Base-by-base conservation (phyloP, 352 stramenopile species). In the Sclerospora graminicola region DNA sequence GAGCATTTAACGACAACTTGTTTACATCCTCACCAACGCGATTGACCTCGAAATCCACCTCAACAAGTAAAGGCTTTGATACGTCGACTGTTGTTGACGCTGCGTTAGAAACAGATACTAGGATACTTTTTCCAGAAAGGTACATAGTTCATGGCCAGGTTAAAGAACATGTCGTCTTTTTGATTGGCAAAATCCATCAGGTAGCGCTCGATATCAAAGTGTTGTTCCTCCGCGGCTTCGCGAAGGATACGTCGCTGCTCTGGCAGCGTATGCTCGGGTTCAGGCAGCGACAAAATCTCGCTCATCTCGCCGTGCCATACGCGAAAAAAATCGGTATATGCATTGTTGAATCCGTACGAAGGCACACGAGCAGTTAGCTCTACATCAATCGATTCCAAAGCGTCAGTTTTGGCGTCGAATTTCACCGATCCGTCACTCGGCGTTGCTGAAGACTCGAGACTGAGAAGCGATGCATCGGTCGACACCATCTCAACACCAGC, bases 171-270 rank as follows among this genome's bases (percentile, higher is more conserved):
- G 62, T 99, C 95, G 27, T 98, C 89, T 14, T 69, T 41, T 18
- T 77, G 69, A 33, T 96, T 79, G 19, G 88, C 58, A 36, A 94
- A 91, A 67, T 99, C 96, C 42, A 89, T 77, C 13, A 98, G 66
- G 51, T 98, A 99, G 21, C 95, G 82, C 52, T 98, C 95, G 7
- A 83, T 39, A 62, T 98, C 83, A 67, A 99, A 99, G 30, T 96
- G 83, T 26, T 77, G 45, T 38, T 97, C 69, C 63, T 99, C 96
- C 2, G 73, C 75, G 5, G 70, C 46, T 31, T 94, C 59, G 15
- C 92, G 81, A 40, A 94, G 47, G n/a, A 62, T 47, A 8, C 68
- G 48, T 31, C 90, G 83, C 34, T 92, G 60, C n/a, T 69, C 54
- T 6, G 67, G 63, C n/a, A 70, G 68, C 16, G 70, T 82, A 31